Percentiles rank a stretch among this genome's conserved stretches.
phyloP scores from a whole-genome alignment of 2,329 filamentous ascomycete species.

The Aschersonia sp. region DNA sequence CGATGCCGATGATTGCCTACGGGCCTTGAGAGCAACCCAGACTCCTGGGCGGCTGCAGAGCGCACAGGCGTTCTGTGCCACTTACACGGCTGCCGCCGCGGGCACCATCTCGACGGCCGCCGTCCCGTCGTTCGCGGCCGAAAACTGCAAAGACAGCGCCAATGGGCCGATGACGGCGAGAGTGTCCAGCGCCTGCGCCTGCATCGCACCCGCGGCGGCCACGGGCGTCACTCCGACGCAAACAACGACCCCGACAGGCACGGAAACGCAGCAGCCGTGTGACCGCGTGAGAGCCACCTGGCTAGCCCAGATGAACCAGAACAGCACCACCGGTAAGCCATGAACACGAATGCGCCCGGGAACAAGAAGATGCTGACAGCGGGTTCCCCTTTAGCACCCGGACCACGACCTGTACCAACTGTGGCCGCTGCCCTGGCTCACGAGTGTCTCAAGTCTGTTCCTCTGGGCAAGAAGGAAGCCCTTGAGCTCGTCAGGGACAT shows the following conservation, averaged over 20 bases:
- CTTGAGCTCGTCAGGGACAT: constrained; percentile 20
- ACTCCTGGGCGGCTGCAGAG: constrained; percentile 16
- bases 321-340: too few species aligned
- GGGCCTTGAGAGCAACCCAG: constrained; percentile 19
- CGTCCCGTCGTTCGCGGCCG: constrained; percentile 8
- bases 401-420: constrained; percentile 11
- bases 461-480: constrained; percentile 19
- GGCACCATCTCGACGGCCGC: constrained; percentile 4
- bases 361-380: neutral
- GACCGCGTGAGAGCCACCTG: constrained; percentile 5
- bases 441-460: constrained; percentile 23
- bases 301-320: constrained; percentile 1
- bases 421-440: constrained; percentile 20
- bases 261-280: constrained; percentile 3
- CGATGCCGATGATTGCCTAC: constrained; percentile 22
- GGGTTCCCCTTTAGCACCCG: neutral
- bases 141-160: constrained; percentile 9
- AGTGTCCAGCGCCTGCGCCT: constrained; percentile 11
- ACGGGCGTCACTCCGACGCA: neutral
- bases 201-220: constrained; percentile 7
- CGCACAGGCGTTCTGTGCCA: constrained; percentile 18
- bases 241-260: constrained; percentile 3
- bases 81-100: constrained; percentile 8
- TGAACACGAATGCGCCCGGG: neutral
- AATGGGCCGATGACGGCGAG: constrained; percentile 7